Base-by-base conservation (phyloP, 371 early-diverging fungal genomes). In the Caulochytrium protostelioides region DNA sequence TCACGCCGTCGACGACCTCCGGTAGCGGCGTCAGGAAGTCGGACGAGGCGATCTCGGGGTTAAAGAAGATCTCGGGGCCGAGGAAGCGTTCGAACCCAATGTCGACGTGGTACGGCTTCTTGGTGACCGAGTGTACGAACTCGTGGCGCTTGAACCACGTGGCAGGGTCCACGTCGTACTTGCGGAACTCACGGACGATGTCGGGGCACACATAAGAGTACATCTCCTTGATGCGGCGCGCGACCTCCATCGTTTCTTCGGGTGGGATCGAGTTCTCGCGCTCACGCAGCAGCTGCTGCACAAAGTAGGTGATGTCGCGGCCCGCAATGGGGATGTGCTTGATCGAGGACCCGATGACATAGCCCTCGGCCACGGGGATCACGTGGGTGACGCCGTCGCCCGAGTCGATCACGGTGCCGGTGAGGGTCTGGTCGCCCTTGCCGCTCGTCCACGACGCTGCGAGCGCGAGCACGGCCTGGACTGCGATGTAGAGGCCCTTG, bases 351-450 rank as follows among this genome's bases (percentile, higher is more conserved):
- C 89, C 90, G 53, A 94, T 79, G 22, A 90, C 95, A 57, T 91
- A 94, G 28, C 95, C 95, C 46, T 91, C 92, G 35, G 90, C 90
- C 37, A 94, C 91, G 18, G 95, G 95, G 45, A 94, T 94, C 35
- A 94, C 89, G 60, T 95, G 95, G 19, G 95, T 92, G 16, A 95
- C 94, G 59, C 95, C 95, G 65, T 92, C 95, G 24, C 95, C 95
- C 41, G 78, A 75, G 53, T 94, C 95, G 43, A 94, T 82, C 14
- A 94, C 95, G 1, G 89, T 89, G 42, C 95, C 95, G 3, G 95
- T 95, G 44, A 94, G 61, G 14, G 86, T 82, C 44, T 55, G 54
- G 27, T 59, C 55, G 4, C 41, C 27, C 30, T 50, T 54, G 6
- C 46, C 41, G 32, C 46, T 43, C 16, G 57, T 48, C 53, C 54